Evolutionary conservation across 2,329 filamentous ascomycete genomes (phyloP), one percentile per base, ranked within the genome.

Genomic region (Dothidotthia symphoricarpi): DNA sequence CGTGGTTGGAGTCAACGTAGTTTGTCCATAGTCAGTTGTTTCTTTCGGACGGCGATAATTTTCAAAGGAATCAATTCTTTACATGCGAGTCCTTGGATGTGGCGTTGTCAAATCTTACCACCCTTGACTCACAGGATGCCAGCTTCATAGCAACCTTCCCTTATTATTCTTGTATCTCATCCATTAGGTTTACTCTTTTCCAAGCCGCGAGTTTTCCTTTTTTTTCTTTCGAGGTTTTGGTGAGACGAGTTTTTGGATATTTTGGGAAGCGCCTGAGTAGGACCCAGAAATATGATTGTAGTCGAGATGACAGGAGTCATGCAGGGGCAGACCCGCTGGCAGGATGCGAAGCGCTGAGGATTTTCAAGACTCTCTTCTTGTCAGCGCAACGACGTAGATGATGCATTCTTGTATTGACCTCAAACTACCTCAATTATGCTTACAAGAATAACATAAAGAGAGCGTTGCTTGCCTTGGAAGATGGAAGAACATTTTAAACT

Each of bases 351-450:
- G 16, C 38, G 31, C 31, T 9, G 19, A 22, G 19, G 19, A 5
- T 30, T 12, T 27, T 17, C 33, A 15, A 32, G 19, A 15, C 15
- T 14, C 22, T 10, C 24, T 30, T 27, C 29, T 24, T 15, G 19
- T 24, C 24, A 26, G 29, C 19, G 29, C 24, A 25, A 34, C 17
- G 15, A 29, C 19, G 25, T 31, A 31, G 31, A 33, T 28, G 32
- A 33, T n/a, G 14, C 22, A n/a, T n/a, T 9, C 16, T 9, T 33
- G 16, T 26, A 24, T 24, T 11, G 30, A 33, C 33, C 41, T 39
- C 41, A 43, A 36, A 39, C 1, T 15, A 27, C n/a, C 33, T 39
- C 41, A 13, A 43, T 32, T 16, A 16, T 43, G 29, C 41, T 39
- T 43, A 32, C 14, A 12, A 7, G 22, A 28, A 4, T 15, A 6